These are phyloP conservation scores for Sporothrix dimorphospora DNA, from an alignment of 2,329 filamentous ascomycete species.

Conservation along the genomic window DNA sequence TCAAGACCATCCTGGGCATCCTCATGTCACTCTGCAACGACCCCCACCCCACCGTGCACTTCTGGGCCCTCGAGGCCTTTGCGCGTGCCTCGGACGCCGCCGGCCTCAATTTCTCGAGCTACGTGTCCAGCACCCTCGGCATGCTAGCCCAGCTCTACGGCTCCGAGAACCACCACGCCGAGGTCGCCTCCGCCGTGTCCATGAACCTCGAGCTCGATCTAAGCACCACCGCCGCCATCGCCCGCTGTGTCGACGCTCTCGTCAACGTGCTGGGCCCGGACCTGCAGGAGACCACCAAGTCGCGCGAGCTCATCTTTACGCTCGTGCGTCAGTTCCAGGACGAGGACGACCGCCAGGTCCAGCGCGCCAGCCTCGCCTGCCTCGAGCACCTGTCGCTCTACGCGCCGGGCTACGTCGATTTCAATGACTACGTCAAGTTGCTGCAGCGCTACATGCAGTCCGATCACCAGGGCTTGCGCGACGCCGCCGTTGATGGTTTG, in stretches of 20 bases:
- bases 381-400: constrained; percentile 92
- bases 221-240: constrained; percentile 79
- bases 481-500: constrained; percentile 82
- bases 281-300: constrained; percentile 87
- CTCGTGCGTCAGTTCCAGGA: constrained; percentile 81
- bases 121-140: constrained; percentile 86
- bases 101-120: constrained; percentile 86
- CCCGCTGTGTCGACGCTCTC: constrained; percentile 88
- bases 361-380: constrained; percentile 78
- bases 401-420: constrained; percentile 84
- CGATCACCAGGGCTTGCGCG: constrained; percentile 68
- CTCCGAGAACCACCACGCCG: constrained; percentile 86
- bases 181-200: constrained; percentile 75
- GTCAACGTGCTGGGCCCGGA: constrained; percentile 97
- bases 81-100: constrained; percentile 87
- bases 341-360: constrained; percentile 70
- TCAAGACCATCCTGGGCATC: constrained; percentile 96
- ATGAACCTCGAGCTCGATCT: constrained; percentile 90
- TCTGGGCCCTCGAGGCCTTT: constrained; percentile 91
- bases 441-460: constrained; percentile 79
- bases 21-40: constrained; percentile 98
- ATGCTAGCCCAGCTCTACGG: constrained; percentile 94
- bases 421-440: constrained; percentile 77
- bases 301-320: constrained; percentile 87
- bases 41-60: constrained; percentile 92